Percentiles rank a stretch among this genome's conserved stretches.
These are phyloP conservation scores for Aspergillus incahuasiensis DNA, from an alignment of 495 filamentous ascomycete genomes.

Conservation along the genomic window DNA sequence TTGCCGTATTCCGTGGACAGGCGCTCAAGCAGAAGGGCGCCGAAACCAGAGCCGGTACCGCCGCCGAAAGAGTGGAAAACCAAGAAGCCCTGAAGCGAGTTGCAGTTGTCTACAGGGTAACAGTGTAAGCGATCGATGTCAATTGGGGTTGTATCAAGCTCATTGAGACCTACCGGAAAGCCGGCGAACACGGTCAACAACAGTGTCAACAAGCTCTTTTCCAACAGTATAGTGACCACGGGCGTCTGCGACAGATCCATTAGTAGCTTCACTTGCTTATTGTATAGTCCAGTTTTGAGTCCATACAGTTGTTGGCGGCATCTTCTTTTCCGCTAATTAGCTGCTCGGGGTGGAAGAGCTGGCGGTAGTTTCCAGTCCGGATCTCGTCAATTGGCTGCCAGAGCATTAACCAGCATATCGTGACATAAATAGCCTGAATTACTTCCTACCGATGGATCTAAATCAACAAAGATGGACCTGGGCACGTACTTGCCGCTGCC, in stretches of 20 bases:
- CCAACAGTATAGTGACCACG: constrained; percentile 91
- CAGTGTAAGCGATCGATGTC: neutral
- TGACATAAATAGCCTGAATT: neutral
- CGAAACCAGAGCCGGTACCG: constrained; percentile 88
- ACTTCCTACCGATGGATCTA: constrained; percentile 70
- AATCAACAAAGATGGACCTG: constrained; percentile 82
- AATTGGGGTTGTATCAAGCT: no score
- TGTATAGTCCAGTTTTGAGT: neutral
- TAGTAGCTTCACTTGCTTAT: constrained; percentile 14
- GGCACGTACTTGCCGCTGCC: constrained; percentile 85
- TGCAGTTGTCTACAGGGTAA: constrained; percentile 71
- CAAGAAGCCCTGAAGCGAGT: constrained; percentile 83
- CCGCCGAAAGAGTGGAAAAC: constrained; percentile 94
- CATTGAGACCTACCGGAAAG: constrained; percentile 56
- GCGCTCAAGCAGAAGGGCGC: constrained; percentile 80
- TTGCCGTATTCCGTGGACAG: constrained; percentile 87
- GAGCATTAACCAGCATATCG: constrained; percentile 14
- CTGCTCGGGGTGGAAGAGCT: constrained; percentile 85
- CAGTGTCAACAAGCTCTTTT: constrained; percentile 82
- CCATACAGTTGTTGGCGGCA: constrained; percentile 80
- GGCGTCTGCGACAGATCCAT: constrained; percentile 56
- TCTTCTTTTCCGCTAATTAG: constrained; percentile 91
- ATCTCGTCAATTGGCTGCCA: constrained; percentile 80
- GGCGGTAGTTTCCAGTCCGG: constrained; percentile 73
- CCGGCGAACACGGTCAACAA: constrained; percentile 79